Conservation (phyloP, 2,329 filamentous ascomycete species). For the Magnaporthales sp. region DNA sequence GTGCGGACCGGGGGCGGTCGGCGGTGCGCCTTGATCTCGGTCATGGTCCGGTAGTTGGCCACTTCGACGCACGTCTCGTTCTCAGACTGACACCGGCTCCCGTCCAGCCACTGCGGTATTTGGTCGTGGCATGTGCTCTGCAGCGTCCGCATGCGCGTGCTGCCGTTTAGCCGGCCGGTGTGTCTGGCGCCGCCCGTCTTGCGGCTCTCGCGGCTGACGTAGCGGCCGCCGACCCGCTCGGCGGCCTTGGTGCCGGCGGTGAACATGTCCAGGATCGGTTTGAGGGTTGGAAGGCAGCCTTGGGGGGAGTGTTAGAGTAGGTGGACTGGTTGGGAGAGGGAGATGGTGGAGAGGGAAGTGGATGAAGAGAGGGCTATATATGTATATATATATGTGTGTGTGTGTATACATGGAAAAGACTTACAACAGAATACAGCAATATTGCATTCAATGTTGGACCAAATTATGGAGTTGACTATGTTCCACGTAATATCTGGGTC, state of each 20-base stretch:
- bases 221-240: background rate
- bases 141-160: background rate
- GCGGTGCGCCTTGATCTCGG: background rate
- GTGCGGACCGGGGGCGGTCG: background rate
- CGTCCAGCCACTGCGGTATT: background rate
- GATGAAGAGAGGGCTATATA: background rate
- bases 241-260: background rate
- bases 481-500: background rate
- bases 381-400: too few species aligned
- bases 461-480: background rate
- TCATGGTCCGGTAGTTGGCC: background rate
- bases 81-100: background rate
- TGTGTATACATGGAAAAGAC: too few species aligned
- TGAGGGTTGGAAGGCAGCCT: conserved; percentile 2
- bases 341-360: too few species aligned
- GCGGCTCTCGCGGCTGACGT: background rate
- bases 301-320: background rate
- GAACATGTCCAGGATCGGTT: background rate
- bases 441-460: background rate
- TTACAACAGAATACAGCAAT: background rate
- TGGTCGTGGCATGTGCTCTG: background rate
- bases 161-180: background rate
- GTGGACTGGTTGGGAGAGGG: background rate
- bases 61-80: background rate
- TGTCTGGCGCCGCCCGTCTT: background rate